These are phyloP conservation scores for Saururus chinensis DNA, from an alignment of 164 flowering plant species.

Conservation along the genomic window DNA sequence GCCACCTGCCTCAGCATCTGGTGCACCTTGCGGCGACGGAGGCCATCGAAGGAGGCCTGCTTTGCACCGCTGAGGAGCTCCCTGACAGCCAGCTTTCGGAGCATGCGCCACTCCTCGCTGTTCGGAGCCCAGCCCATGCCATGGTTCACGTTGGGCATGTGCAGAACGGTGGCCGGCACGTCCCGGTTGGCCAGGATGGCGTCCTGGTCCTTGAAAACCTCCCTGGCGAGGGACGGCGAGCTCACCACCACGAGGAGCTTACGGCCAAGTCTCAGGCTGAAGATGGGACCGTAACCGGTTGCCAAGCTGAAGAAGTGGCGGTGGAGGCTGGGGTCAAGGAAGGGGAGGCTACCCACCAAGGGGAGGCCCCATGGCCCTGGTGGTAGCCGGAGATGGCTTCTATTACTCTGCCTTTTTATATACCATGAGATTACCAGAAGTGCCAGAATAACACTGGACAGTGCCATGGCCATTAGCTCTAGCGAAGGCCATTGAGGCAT, in stretches of 20 bases:
- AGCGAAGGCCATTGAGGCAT: too few species aligned
- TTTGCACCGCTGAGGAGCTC: slow-evolving; percentile 5
- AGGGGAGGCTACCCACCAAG: slow-evolving; percentile 4
- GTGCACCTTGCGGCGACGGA: slow-evolving; percentile 16
- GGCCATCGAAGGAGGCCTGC: slow-evolving; percentile 13
- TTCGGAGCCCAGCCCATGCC: background rate
- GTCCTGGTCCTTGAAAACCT: slow-evolving; percentile 7
- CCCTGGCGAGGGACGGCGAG: slow-evolving; percentile 5
- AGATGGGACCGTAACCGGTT: slow-evolving; percentile 2
- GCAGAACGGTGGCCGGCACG: background rate
- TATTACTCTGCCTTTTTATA: background rate
- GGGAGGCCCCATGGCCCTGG: slow-evolving; percentile 7
- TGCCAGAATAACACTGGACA: background rate
- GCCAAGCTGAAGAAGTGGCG: background rate
- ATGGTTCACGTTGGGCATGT: background rate
- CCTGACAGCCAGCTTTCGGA: background rate
- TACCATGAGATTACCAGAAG: background rate
- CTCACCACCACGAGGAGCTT: slow-evolving; percentile 3
- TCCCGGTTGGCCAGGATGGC: slow-evolving; percentile 8
- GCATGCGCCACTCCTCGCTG: slow-evolving; percentile 3
- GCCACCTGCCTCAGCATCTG: slow-evolving; percentile 9
- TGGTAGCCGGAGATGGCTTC: background rate
- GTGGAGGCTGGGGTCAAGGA: slow-evolving; percentile 2
- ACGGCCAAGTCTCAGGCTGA: background rate
- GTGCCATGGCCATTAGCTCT: background rate